Evolutionary conservation across 2,329 filamentous ascomycete genomes (phyloP).

Genomic region (Bipolaris cookei): DNA sequence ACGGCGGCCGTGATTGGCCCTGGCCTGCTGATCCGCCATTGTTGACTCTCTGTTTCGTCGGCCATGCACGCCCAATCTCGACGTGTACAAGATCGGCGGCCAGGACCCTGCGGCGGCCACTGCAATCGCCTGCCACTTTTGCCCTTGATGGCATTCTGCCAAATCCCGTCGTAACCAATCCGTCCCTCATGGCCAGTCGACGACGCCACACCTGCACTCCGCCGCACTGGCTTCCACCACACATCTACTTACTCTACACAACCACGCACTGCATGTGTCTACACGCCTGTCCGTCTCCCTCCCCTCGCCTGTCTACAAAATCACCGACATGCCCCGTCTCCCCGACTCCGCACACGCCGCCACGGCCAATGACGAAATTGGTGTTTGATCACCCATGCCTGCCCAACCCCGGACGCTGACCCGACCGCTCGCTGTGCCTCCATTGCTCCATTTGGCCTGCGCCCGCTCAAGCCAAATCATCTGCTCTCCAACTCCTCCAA

Average conservation of each 20-base stretch:
- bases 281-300: neutral
- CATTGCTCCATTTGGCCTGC: slow-evolving; percentile 19
- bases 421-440: slow-evolving; percentile 20
- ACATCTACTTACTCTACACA: no score
- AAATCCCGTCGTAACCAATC: slow-evolving; percentile 10
- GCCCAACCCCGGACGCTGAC: slow-evolving; percentile 19
- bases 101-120: slow-evolving; percentile 32
- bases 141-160: slow-evolving; percentile 4
- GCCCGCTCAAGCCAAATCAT: slow-evolving; percentile 21
- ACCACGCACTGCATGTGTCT: neutral
- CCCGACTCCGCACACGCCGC: slow-evolving; percentile 6
- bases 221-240: no score
- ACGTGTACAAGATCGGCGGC: slow-evolving; percentile 30
- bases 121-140: slow-evolving; percentile 20
- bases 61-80: slow-evolving; percentile 22
- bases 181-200: neutral
- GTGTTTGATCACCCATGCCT: slow-evolving; percentile 28
- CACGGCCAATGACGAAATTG: slow-evolving; percentile 16
- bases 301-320: neutral
- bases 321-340: neutral
- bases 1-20: slow-evolving; percentile 19
- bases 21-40: slow-evolving; percentile 31
- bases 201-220: neutral
- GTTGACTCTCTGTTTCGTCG: slow-evolving; percentile 19
- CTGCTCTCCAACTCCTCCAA: slow-evolving; percentile 9